Percentiles rank a stretch among this genome's conserved stretches.
Conservation (phyloP, 345 rosid genomes). For the Brassica napus region Da-Ae NC_063447.1:58018001-58018500, state of each 20-base stretch:
- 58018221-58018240: background rate
- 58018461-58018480: background rate
- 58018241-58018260: background rate
- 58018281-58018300: conserved; percentile 24
- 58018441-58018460: background rate
- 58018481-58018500: background rate
- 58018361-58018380: conserved; percentile 6
- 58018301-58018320: background rate
- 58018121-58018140: conserved; percentile 32
- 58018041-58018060: conserved; percentile 16
- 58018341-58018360: conserved; percentile 16
- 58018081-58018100: conserved; percentile 36
- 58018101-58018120: conserved; percentile 29
- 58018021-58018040: conserved; percentile 1
- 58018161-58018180: conserved; percentile 9
- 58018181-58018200: background rate
- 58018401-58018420: background rate
- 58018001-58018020: conserved; percentile 9
- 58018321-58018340: conserved; percentile 5
- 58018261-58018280: conserved; percentile 24
- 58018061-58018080: conserved; percentile 28
- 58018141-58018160: conserved; percentile 27
- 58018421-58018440: background rate
- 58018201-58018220: background rate
- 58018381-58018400: background rate